Evolutionary conservation across 108 stramenopile genomes (phyloP), one percentile per base, ranked within the genome.

Genomic region (Hondaea fermentalgiana): DNA sequence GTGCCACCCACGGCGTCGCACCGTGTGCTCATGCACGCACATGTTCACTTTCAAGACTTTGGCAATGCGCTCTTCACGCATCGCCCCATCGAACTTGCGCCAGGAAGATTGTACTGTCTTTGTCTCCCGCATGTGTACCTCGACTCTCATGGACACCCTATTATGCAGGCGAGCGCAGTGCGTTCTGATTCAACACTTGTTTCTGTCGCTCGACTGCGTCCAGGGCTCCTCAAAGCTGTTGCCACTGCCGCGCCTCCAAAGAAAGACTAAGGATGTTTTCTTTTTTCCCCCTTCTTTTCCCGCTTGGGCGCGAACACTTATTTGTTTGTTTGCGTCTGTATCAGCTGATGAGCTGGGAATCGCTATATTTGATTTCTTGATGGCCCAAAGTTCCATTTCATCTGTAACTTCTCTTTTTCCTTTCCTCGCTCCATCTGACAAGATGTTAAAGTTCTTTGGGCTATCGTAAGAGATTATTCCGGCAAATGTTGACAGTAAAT

Each of bases 91-190:
- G 76, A 83, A 16, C 51, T 83, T 12, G n/a, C 76, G 19, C 49
- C 49, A 12, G 51, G 51, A 1, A 6, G 49, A 16, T 23, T 83
- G 10, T 47, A 53, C 12, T 83, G 76, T 23, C 45, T 83, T 23
- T 83, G 76, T 35, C n/a, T 83, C 12, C 76, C 76, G 45, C 76
- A 83, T 23, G 76, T 83, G 19, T 83, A 83, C 23, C 49, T 83
- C 6, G 76, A 83, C 51, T 43, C 49, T 6, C 5, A 83, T 16
- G 51, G 51, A 25, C 12, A 35, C 2, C 76, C 76, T 12, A 53
- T 83, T 1, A 53, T 35, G 19, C 76, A 83, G 51, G 23, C 76
- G 28, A 83, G n/a, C 23, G 35, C 64, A 10, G 2, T 17, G 21
- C 6, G 16, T 57, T 8, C 49, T 23, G 45, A 45, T 45, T 16